phyloP scores from a whole-genome alignment of 768 basidiomycete genomes.

The Mrakia hoshinonis region DNA sequence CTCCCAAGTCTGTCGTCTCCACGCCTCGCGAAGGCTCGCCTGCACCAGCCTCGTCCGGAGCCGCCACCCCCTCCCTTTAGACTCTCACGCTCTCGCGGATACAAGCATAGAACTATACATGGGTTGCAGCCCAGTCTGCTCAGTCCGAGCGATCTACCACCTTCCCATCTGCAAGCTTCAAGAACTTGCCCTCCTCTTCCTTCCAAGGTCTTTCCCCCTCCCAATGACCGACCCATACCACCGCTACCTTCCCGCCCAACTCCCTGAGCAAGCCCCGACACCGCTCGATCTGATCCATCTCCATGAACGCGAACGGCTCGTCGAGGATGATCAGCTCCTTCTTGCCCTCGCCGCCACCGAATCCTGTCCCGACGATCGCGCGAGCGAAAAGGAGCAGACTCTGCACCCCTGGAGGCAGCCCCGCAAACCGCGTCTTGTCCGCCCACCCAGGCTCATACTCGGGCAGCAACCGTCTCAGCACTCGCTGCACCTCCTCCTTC shows the following conservation, averaged over 20 bases:
- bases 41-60: neutral
- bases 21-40: conserved; percentile 4
- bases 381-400: conserved; percentile 66
- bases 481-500: conserved; percentile 47
- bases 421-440: conserved; percentile 47
- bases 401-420: conserved; percentile 65
- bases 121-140: neutral
- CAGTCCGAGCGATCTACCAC: neutral
- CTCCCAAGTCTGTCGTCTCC: neutral
- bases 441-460: conserved; percentile 10
- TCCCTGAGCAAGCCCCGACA: conserved; percentile 57
- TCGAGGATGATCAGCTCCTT: conserved; percentile 75
- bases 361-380: neutral
- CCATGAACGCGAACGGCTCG: conserved; percentile 92
- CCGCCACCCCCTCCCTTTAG: neutral
- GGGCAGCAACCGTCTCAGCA: conserved; percentile 61
- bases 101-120: neutral
- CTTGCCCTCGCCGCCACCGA: conserved; percentile 63
- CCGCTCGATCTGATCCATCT: conserved; percentile 60
- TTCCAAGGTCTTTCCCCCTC: conserved; percentile 26
- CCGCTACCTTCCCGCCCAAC: conserved; percentile 19
- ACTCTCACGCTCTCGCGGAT: neutral
- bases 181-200: conserved; percentile 15
- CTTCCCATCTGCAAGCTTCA: conserved; percentile 6
- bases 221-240: conserved; percentile 29